Conservation (phyloP, 1,284 basidiomycete species). For the Thecaphora frezii region DNA sequence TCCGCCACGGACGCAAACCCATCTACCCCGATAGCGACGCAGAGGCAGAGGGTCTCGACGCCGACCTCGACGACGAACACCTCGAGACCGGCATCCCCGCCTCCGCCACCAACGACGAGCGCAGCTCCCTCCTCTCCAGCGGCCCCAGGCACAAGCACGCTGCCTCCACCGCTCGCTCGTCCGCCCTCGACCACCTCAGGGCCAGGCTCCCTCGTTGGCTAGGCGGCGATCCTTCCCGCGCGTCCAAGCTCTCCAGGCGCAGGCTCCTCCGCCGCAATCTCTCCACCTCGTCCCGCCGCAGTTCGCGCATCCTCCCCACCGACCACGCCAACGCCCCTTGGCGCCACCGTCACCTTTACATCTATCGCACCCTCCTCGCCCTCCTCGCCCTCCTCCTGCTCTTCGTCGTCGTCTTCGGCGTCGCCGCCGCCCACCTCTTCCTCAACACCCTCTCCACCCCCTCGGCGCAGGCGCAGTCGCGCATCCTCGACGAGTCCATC, state of each 20-base stretch:
- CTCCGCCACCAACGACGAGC: constrained; percentile 23
- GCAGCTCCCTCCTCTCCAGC: constrained; percentile 22
- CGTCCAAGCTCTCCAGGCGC: constrained; percentile 17
- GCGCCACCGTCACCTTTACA: constrained; percentile 25
- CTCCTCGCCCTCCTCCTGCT: constrained; percentile 26
- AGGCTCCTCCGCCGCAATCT: constrained; percentile 19
- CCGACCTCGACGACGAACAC: constrained; percentile 38
- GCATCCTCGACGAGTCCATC: constrained; percentile 44
- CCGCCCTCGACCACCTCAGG: background rate
- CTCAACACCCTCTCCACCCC: constrained; percentile 36
- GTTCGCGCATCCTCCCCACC: constrained; percentile 23
- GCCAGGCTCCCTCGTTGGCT: background rate
- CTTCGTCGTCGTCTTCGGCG: constrained; percentile 27
- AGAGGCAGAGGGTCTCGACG: constrained; percentile 36
- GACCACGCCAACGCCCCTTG: constrained; percentile 7
- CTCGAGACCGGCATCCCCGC: constrained; percentile 25
- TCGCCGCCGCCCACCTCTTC: constrained; percentile 38
- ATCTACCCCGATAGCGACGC: constrained; percentile 42
- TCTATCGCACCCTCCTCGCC: constrained; percentile 23
- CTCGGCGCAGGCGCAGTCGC: constrained; percentile 28
- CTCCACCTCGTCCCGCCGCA: constrained; percentile 12
- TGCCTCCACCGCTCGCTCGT: constrained; percentile 16
- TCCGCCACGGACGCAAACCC: constrained; percentile 36
- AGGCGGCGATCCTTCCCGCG: constrained; percentile 29
- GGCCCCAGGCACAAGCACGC: constrained; percentile 5